Conservation (phyloP, 768 basidiomycete species). For the Hypsizygus marmoreus region DNA sequence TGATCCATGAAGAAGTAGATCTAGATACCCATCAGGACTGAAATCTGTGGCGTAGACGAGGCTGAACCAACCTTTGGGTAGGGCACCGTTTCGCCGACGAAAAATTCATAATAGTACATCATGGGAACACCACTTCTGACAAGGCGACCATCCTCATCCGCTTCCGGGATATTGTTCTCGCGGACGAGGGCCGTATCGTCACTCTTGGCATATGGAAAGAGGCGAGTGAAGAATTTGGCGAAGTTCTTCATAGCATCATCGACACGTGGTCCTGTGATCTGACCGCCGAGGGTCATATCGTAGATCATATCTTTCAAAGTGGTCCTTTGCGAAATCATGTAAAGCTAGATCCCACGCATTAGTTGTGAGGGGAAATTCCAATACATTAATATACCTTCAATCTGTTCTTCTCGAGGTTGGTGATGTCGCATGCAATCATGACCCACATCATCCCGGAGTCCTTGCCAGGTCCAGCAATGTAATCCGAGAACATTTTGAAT, state of each 20-base stretch:
- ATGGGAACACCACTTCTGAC: too few relatives aligned
- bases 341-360: constrained; percentile 8
- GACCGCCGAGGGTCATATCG: constrained; percentile 18
- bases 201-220: constrained; percentile 16
- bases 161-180: constrained; percentile 12
- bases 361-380: too few relatives aligned
- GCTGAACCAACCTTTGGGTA: constrained; percentile 6
- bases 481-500: constrained; percentile 11
- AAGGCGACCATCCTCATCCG: constrained; percentile 4
- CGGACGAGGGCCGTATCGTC: constrained; percentile 8
- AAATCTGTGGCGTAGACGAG: neutral
- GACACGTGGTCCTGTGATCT: constrained; percentile 10
- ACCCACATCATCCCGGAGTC: constrained; percentile 12
- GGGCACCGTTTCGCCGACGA: constrained; percentile 7
- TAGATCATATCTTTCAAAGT: constrained; percentile 17
- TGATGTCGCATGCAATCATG: constrained; percentile 15
- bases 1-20: constrained; percentile 14
- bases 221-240: constrained; percentile 15
- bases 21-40: neutral
- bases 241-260: constrained; percentile 15
- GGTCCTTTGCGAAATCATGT: constrained; percentile 12
- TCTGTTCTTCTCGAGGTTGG: constrained; percentile 11
- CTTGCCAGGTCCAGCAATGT: constrained; percentile 11
- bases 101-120: constrained; percentile 14
- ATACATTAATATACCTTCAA: constrained; percentile 10